phyloP scores from a whole-genome alignment of 2,329 filamentous ascomycete genomes.

The Dissoconium aciculare region DNA sequence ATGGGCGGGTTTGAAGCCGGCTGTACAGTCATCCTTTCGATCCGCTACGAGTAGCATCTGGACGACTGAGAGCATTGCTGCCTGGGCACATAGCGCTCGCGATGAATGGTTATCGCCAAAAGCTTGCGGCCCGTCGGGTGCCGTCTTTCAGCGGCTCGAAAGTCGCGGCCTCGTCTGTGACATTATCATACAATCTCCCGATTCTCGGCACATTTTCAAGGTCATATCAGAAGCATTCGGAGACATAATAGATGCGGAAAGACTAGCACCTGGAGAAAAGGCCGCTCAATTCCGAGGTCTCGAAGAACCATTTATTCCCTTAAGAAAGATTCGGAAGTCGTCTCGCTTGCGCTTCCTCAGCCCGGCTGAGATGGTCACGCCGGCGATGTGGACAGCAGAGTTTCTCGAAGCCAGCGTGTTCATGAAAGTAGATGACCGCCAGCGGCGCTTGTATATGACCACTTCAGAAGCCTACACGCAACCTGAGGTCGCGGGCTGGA shows the following conservation, averaged over 20 bases:
- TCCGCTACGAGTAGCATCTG: conserved; percentile 31
- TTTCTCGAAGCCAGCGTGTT: conserved; percentile 57
- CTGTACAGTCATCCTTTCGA: conserved; percentile 23
- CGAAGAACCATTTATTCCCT: conserved; percentile 54
- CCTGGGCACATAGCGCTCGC: conserved; percentile 31
- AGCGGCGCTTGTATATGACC: conserved; percentile 58
- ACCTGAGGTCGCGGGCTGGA: conserved; percentile 43
- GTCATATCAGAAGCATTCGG: conserved; percentile 50
- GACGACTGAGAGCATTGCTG: conserved; percentile 34
- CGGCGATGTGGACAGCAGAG: conserved; percentile 53
- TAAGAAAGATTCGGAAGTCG: conserved; percentile 62
- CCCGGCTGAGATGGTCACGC: conserved; percentile 57
- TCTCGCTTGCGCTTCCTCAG: conserved; percentile 56
- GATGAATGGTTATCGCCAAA: conserved; percentile 51
- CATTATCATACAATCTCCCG: conserved; percentile 45
- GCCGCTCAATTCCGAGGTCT: conserved; percentile 50
- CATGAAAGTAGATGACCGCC: conserved; percentile 50
- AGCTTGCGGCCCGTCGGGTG: conserved; percentile 48
- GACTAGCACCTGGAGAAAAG: background rate
- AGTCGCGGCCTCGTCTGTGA: conserved; percentile 58
- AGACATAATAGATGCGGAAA: conserved; percentile 25
- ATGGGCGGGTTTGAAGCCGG: conserved; percentile 22
- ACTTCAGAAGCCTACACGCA: conserved; percentile 63
- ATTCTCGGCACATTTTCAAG: conserved; percentile 52
- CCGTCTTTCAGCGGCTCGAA: conserved; percentile 54